These are phyloP conservation scores for Rutstroemia sp. DNA, from an alignment of 2,329 filamentous ascomycete species.

Conservation along the genomic window DNA sequence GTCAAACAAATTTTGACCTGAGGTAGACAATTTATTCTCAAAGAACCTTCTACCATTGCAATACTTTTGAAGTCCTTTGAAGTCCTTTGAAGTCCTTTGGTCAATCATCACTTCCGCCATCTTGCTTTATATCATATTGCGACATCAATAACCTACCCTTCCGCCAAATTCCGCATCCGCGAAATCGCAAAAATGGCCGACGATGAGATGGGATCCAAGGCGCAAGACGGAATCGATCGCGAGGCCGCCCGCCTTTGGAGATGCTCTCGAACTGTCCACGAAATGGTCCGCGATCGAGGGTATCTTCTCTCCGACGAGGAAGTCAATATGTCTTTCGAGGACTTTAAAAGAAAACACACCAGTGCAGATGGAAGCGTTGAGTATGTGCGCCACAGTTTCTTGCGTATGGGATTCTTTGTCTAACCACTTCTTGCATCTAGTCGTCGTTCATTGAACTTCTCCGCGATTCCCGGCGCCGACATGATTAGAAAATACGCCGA, in stretches of 20 bases:
- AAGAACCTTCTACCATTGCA: too few species aligned
- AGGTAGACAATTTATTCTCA: too few species aligned
- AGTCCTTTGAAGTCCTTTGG: too few species aligned
- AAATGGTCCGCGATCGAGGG: slow-evolving; percentile 90
- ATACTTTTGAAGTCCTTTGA: too few species aligned
- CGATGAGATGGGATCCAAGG: slow-evolving; percentile 27
- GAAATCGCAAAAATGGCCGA: slow-evolving; percentile 18
- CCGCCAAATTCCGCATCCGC: neutral
- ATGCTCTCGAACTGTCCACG: slow-evolving; percentile 85
- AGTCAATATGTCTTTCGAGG: slow-evolving; percentile 75
- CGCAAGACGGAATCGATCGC: slow-evolving; percentile 31
- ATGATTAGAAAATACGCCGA: slow-evolving; percentile 84
- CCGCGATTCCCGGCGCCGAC: slow-evolving; percentile 70
- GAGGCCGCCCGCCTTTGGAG: slow-evolving; percentile 72
- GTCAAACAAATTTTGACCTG: neutral
- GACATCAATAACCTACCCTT: too few species aligned
- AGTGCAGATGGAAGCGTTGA: slow-evolving; percentile 67
- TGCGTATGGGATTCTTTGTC: neutral
- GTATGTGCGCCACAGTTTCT: slow-evolving; percentile 42
- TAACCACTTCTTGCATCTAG: slow-evolving; percentile 38
- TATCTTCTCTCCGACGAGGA: slow-evolving; percentile 90
- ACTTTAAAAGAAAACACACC: slow-evolving; percentile 67
- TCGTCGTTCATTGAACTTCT: slow-evolving; percentile 79
- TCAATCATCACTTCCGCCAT: neutral
- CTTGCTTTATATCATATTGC: neutral